Conservation (phyloP, 2,329 filamentous ascomycete genomes). For the Aspergillus pseudonomiae region DNA sequence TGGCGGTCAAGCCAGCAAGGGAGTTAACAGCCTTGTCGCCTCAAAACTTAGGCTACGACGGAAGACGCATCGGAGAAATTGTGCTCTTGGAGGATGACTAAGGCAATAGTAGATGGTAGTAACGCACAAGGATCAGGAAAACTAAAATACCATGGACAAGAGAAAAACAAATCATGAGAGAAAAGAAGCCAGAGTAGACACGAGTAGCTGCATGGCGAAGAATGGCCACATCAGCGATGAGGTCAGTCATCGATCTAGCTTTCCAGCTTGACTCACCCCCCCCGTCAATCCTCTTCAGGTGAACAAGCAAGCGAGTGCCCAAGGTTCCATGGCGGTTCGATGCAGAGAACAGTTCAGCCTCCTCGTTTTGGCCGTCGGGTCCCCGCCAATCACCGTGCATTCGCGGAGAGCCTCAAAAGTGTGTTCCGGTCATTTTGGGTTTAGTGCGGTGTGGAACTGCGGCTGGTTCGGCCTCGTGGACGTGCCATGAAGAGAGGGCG, state of each 20-base stretch:
- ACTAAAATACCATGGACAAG: neutral
- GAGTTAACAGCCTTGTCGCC: conserved; percentile 6
- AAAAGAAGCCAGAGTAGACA: neutral
- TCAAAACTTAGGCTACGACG: neutral
- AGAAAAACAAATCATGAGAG: neutral
- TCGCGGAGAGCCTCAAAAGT: conserved; percentile 25
- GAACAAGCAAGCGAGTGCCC: neutral
- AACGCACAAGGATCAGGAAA: neutral
- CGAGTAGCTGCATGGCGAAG: neutral
- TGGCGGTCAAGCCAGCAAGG: neutral
- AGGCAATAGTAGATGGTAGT: neutral
- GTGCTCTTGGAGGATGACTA: neutral
- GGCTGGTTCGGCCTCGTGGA: conserved; percentile 22
- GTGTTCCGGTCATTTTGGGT: conserved; percentile 17
- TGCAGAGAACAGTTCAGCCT: conserved; percentile 30
- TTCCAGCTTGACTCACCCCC: conserved; percentile 8
- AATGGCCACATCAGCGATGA: neutral
- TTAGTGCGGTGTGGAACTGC: conserved; percentile 15
- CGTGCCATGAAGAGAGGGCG: conserved; percentile 18
- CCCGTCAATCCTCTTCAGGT: neutral
- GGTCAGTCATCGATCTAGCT: neutral
- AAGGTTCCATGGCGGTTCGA: conserved; percentile 26
- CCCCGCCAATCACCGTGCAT: conserved; percentile 20
- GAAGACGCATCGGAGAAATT: neutral
- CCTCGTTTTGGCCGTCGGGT: conserved; percentile 18